phyloP scores from a whole-genome alignment of 805 yeast genomes.

The Scheffersomyces amazonensis region DNA sequence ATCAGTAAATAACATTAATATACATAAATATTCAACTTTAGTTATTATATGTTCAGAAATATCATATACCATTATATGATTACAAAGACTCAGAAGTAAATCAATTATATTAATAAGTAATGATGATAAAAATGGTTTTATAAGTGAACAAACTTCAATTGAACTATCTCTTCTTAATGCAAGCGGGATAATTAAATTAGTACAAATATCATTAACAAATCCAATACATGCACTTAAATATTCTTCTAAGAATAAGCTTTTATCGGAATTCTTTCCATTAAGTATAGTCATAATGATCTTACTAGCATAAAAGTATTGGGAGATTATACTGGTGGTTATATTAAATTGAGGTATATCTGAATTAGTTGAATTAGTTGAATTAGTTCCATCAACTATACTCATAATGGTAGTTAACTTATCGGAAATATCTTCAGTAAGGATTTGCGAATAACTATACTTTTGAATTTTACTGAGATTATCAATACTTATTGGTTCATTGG shows the following conservation, averaged over 20 bases:
- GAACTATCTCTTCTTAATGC: constrained; percentile 2
- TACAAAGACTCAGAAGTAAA: constrained; percentile 7
- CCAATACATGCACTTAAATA: constrained; percentile 40
- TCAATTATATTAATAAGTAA: constrained; percentile 12
- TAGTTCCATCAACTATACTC: too few relatives aligned
- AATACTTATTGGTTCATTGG: too few relatives aligned
- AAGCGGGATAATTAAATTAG: constrained; percentile 21
- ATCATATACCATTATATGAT: constrained; percentile 7
- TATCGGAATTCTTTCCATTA: constrained; percentile 38
- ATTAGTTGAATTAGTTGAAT: too few relatives aligned
- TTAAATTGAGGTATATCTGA: too few relatives aligned
- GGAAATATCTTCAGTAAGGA: too few relatives aligned
- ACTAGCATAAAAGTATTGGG: constrained; percentile 20
- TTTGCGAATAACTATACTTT: too few relatives aligned
- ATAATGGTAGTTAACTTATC: too few relatives aligned
- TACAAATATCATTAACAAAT: constrained; percentile 32
- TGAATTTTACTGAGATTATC: too few relatives aligned
- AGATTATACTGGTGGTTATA: too few relatives aligned
- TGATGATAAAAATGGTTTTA: constrained; percentile 7
- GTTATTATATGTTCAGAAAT: constrained; percentile 53
- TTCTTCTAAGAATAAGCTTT: constrained; percentile 44
- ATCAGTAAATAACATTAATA: constrained; percentile 41
- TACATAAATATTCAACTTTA: constrained; percentile 53
- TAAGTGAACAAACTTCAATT: constrained; percentile 1
- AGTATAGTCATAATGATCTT: constrained; percentile 39